These are phyloP conservation scores for Eucommia ulmoides DNA, from an alignment of 257 asterid genomes.

Conservation along the genomic window DNA sequence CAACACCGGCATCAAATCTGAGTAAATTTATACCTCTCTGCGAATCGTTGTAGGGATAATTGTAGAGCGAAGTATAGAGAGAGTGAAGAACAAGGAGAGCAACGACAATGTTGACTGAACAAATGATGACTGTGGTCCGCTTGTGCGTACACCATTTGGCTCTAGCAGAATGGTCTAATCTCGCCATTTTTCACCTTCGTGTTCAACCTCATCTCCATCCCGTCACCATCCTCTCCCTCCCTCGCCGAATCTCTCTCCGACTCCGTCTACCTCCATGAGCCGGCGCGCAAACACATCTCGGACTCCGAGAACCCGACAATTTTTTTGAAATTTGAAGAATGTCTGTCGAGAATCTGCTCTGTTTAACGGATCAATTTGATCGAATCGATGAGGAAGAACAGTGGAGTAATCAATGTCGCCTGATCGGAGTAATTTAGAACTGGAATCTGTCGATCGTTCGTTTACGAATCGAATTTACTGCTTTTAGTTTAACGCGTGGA, in stretches of 20 bases:
- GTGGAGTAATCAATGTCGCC: no score
- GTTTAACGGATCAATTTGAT: not conserved
- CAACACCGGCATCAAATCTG: not conserved
- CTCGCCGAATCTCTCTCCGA: not conserved
- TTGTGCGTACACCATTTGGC: conserved; percentile 64
- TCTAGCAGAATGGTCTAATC: conserved; percentile 51
- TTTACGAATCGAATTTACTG: no score
- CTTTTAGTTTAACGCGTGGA: no score
- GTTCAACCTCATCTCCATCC: conserved; percentile 38
- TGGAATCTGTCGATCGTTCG: no score
- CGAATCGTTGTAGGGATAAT: conserved; percentile 40
- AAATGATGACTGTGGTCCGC: conserved; percentile 50
- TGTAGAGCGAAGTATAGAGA: conserved; percentile 55
- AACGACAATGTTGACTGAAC: conserved; percentile 60
- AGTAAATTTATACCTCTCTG: conserved; percentile 30
- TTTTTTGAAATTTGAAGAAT: not conserved
- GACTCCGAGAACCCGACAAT: no score
- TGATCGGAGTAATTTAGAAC: no score
- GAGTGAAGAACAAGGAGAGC: conserved; percentile 74
- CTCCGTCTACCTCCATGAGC: not conserved
- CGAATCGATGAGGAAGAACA: not conserved
- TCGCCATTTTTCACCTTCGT: conserved; percentile 43
- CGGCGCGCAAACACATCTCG: no score
- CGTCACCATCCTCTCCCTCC: conserved; percentile 21
- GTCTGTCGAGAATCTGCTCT: not conserved